phyloP scores from a whole-genome alignment of 768 basidiomycete genomes.

The Russula foetens region DNA sequence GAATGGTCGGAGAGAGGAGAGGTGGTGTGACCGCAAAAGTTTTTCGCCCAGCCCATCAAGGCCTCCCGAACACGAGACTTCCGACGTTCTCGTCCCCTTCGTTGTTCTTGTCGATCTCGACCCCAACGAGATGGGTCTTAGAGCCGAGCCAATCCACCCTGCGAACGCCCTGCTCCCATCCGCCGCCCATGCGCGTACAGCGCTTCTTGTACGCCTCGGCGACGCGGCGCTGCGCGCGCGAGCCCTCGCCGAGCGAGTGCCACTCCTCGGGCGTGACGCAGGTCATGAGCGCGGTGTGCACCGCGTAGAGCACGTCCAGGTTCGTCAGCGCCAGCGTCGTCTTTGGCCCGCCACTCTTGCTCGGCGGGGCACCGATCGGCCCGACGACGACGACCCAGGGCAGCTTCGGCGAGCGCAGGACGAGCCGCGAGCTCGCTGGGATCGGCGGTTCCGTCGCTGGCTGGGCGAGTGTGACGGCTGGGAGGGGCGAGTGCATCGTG shows the following conservation, averaged over 20 bases:
- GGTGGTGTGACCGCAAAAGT: neutral
- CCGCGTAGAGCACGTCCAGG: slow-evolving; percentile 51
- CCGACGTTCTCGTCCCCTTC: slow-evolving; percentile 32
- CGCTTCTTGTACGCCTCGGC: slow-evolving; percentile 55
- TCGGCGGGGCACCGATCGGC: slow-evolving; percentile 26
- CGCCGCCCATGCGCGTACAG: slow-evolving; percentile 51
- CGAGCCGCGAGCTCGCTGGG: slow-evolving; percentile 35
- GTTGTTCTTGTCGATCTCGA: slow-evolving; percentile 46
- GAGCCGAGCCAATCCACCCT: slow-evolving; percentile 59
- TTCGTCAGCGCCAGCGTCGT: slow-evolving; percentile 39
- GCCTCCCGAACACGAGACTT: slow-evolving; percentile 41
- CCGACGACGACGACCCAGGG: slow-evolving; percentile 53
- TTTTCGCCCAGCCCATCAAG: slow-evolving; percentile 22
- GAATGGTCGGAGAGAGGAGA: neutral
- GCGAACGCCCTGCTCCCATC: slow-evolving; percentile 62
- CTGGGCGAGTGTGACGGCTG: slow-evolving; percentile 46
- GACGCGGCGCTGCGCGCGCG: slow-evolving; percentile 49
- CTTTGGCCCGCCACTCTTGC: slow-evolving; percentile 5
- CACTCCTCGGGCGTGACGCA: slow-evolving; percentile 61
- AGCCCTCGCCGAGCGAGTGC: slow-evolving; percentile 48
- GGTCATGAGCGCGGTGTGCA: slow-evolving; percentile 46
- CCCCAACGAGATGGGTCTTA: slow-evolving; percentile 50
- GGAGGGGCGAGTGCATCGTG: slow-evolving; percentile 44
- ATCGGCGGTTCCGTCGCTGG: slow-evolving; percentile 59
- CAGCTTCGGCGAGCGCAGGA: slow-evolving; percentile 48